Conservation (phyloP, 139 green algal species). For the Chloropicon primus region DNA sequence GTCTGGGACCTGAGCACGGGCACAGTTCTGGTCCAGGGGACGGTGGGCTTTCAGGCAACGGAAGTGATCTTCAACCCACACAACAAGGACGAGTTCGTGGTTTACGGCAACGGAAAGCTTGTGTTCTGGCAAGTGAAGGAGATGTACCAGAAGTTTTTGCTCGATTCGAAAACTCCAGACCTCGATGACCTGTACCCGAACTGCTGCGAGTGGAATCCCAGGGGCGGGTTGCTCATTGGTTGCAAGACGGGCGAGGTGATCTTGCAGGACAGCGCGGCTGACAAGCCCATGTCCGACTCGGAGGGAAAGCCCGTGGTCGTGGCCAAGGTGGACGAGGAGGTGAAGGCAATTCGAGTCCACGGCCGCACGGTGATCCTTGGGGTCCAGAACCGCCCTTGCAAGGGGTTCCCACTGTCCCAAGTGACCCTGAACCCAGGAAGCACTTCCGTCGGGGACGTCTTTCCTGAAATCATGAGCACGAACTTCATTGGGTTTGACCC, state of each 20-base stretch:
- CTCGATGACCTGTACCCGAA: background rate
- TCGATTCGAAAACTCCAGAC: background rate
- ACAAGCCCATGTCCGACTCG: background rate
- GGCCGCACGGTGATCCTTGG: background rate
- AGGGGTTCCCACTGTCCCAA: background rate
- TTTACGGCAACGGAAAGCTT: background rate
- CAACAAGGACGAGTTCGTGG: conserved; percentile 1
- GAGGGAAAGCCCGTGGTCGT: background rate
- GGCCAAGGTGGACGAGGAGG: background rate
- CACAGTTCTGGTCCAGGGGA: background rate
- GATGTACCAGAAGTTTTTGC: background rate
- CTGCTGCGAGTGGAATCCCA: conserved; percentile 8
- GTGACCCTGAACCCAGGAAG: background rate
- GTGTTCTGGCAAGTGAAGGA: background rate
- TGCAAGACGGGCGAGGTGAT: background rate
- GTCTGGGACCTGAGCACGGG: background rate
- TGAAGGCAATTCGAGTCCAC: conserved; percentile 1
- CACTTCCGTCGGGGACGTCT: background rate
- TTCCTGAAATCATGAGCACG: background rate
- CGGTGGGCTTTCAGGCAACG: background rate
- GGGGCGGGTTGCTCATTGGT: background rate
- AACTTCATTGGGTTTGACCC: background rate
- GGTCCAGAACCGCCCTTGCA: background rate
- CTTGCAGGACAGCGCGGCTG: background rate
- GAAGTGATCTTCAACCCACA: conserved; percentile 5